Conservation (phyloP, 1,139 yeast species). For the Suhomyces coccinellae region DNA sequence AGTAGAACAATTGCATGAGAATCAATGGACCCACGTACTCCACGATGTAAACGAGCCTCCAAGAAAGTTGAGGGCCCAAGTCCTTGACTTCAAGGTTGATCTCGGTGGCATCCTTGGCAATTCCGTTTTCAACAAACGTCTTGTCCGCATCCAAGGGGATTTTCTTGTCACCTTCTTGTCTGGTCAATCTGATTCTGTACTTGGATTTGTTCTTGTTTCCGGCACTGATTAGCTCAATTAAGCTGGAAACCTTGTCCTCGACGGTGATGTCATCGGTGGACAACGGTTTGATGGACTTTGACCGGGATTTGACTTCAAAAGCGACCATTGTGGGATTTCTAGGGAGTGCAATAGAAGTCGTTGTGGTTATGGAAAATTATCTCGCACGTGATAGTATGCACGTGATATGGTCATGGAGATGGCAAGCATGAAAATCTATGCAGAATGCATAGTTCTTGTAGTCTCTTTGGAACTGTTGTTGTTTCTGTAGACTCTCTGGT, state of each 20-base stretch:
- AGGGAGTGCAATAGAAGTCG: not conserved
- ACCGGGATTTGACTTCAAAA: conserved; percentile 51
- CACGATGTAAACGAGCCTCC: conserved; percentile 83
- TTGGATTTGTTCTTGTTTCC: conserved; percentile 45
- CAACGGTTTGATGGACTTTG: conserved; percentile 46
- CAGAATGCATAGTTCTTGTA: no score
- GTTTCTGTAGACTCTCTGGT: no score
- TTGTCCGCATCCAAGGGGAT: conserved; percentile 34
- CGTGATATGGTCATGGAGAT: no score
- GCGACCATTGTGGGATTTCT: conserved; percentile 29
- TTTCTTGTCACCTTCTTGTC: conserved; percentile 32
- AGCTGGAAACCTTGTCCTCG: conserved; percentile 30
- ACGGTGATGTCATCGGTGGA: conserved; percentile 37
- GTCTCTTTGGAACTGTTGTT: no score
- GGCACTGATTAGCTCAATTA: conserved; percentile 42
- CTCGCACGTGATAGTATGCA: no score
- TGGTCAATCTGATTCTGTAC: conserved; percentile 40
- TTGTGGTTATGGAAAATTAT: no score
- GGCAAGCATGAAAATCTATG: no score
- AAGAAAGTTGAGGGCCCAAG: conserved; percentile 88
- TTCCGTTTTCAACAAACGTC: conserved; percentile 34
- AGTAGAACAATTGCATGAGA: conserved; percentile 72
- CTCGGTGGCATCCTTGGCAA: conserved; percentile 25
- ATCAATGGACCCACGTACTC: conserved; percentile 90
- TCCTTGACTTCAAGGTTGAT: conserved; percentile 66